A percentile compares a stretch with the other conserved stretches of the same genome.
Conservation (phyloP, 2,329 filamentous ascomycete genomes). For the Epichloe scottii region DNA sequence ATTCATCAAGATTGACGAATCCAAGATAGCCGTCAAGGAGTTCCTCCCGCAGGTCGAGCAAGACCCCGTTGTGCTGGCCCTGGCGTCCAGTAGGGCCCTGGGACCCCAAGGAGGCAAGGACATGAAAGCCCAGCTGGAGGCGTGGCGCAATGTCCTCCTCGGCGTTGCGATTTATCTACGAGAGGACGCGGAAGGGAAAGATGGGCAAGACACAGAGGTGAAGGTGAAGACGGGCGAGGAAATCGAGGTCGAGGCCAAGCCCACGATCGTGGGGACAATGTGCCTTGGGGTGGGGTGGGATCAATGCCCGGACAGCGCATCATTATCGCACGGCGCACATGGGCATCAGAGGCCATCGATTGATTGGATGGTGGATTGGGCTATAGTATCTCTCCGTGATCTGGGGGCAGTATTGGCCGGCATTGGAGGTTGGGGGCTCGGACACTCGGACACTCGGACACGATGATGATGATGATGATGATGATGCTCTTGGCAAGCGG, state of each 20-base stretch:
- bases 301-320: conserved; percentile 6
- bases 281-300: conserved; percentile 11
- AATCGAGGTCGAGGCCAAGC: background rate
- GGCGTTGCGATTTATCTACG: conserved; percentile 11
- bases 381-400: background rate
- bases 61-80: conserved; percentile 7
- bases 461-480: no score
- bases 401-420: no score
- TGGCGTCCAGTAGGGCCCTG: conserved; percentile 5
- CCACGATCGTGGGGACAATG: conserved; percentile 11
- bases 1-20: conserved; percentile 10
- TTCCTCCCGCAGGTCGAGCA: conserved; percentile 7
- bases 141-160: conserved; percentile 8
- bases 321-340: conserved; percentile 15
- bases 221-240: background rate
- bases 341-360: conserved; percentile 30
- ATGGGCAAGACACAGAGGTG: background rate
- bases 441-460: no score
- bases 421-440: no score
- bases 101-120: conserved; percentile 8
- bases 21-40: conserved; percentile 8
- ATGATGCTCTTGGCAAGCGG: no score
- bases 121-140: conserved; percentile 6
- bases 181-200: background rate
- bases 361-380: conserved; percentile 34